Base-by-base conservation (phyloP, 2,329 filamentous ascomycete species). In the Fusarium incarnatum region DNA sequence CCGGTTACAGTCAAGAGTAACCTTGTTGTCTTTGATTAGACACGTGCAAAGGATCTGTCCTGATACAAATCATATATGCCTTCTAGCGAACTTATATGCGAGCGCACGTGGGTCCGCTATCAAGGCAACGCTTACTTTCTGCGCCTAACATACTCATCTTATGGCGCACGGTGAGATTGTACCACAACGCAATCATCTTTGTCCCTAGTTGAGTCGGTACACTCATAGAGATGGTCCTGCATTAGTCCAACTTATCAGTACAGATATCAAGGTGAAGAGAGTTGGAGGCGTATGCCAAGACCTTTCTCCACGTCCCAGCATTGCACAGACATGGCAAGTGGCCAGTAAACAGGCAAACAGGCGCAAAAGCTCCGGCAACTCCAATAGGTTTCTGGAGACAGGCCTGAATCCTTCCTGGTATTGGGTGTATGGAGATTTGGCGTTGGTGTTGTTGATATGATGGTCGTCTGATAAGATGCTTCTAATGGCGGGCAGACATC, bases 231-330 rank as follows among this genome's bases (percentile, higher is more conserved):
- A 45, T 44, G 22, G 25, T 6, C 22, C 47, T 15, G 32, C 30
- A 11, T 30, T 32, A 12, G 28, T 46, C 25, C 15, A 58, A 27
- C 18, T 25, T 40, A 16, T 20, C n/a, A 28, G 28, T 42, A 18
- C 22, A 15, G 18, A 9, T 10, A 52, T 13, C 23, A 12, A 40
- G 23, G 25, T 23, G 23, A 27, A n/a, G 22, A 25, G 32, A n/a
- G 40, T 48, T 34, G 23, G 48, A 56, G 25, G 42, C 28, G 23
- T 30, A 53, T 42, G 67, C 67, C 67, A 70, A 70, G 67, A 47
- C 42, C 12, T 25, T 54, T 50, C 50, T 56, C 56, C 61, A 66
- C 48, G 61, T 27, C 18, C 22, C 25, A 30, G 41, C 52, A 41
- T 34, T 40, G 27, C 40, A 63, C 56, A 49, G 11, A 41, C 55